Percentiles rank a stretch among this genome's conserved stretches.
These are phyloP conservation scores for Paraconiothyrium brasiliense DNA, from an alignment of 2,329 filamentous ascomycete genomes.

Conservation along the genomic window DNA sequence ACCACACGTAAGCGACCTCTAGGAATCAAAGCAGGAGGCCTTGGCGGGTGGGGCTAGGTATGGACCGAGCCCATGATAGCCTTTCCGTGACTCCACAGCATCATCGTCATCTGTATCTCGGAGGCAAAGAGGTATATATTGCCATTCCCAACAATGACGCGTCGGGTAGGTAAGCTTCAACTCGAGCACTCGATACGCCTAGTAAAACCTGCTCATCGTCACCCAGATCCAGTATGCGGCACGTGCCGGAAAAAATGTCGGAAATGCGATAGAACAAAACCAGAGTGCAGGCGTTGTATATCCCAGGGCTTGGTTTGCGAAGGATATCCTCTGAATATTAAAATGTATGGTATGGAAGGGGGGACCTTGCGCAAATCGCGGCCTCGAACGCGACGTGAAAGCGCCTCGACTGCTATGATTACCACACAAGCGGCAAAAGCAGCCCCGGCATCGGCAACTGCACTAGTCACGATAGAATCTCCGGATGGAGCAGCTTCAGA, in stretches of 20 bases:
- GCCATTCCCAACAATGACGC: conserved; percentile 2
- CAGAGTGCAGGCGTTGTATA: conserved; percentile 22
- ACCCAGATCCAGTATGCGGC: conserved; percentile 25
- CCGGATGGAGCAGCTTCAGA: background rate
- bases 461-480: background rate
- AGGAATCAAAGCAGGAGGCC: too few relatives aligned
- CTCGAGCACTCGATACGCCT: background rate
- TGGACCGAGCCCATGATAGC: background rate
- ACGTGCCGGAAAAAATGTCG: conserved; percentile 27
- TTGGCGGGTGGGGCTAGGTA: conserved; percentile 3
- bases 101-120: background rate
- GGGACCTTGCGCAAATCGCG: conserved; percentile 15
- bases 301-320: conserved; percentile 25
- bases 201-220: background rate
- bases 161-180: conserved; percentile 10
- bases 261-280: conserved; percentile 24
- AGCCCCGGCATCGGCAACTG: background rate
- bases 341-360: conserved; percentile 22
- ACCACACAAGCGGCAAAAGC: background rate
- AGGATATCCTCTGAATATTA: conserved; percentile 24
- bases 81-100: background rate
- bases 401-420: background rate
- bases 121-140: background rate
- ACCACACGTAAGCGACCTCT: background rate
- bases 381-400: conserved; percentile 8